phyloP scores from a whole-genome alignment of 805 yeast species.

The Ogataea nitratoaversa region DNA sequence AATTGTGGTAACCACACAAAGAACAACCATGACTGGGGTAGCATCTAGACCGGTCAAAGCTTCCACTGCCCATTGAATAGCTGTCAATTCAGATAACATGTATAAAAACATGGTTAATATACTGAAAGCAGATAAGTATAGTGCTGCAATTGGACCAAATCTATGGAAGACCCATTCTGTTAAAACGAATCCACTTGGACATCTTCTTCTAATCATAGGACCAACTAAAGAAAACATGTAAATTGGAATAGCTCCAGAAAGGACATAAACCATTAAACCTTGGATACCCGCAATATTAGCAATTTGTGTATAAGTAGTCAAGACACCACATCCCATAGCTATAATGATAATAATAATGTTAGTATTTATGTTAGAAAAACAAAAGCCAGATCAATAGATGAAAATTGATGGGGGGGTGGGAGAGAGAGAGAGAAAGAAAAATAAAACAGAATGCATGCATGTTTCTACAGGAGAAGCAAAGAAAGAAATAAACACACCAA shows the following conservation, averaged over 20 bases:
- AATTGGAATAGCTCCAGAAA: constrained; percentile 81
- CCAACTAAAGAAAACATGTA: constrained; percentile 79
- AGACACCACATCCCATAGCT: constrained; percentile 88
- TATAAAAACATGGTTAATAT: constrained; percentile 79
- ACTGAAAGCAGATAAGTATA: constrained; percentile 77
- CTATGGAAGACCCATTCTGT: constrained; percentile 93
- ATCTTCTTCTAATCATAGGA: constrained; percentile 68
- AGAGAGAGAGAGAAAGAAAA: too few species aligned
- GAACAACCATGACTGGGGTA: constrained; percentile 75
- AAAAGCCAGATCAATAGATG: too few species aligned
- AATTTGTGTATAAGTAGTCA: constrained; percentile 81
- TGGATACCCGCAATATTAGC: constrained; percentile 85
- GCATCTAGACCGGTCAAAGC: constrained; percentile 77
- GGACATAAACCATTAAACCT: constrained; percentile 76
- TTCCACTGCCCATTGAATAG: constrained; percentile 71
- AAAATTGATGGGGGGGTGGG: too few species aligned
- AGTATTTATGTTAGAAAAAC: background rate
- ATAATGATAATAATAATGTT: constrained; percentile 10
- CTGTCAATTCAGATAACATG: constrained; percentile 83
- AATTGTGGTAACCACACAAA: constrained; percentile 81
- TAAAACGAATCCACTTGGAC: constrained; percentile 87
- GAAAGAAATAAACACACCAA: too few species aligned
- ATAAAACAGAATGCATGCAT: too few species aligned
- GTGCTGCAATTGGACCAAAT: constrained; percentile 67
- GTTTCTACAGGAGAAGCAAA: too few species aligned